A percentile compares a stretch with the other conserved stretches of the same genome.
phyloP scores from a whole-genome alignment of 371 early-diverging fungal species.

The Mortierella sp. region DNA sequence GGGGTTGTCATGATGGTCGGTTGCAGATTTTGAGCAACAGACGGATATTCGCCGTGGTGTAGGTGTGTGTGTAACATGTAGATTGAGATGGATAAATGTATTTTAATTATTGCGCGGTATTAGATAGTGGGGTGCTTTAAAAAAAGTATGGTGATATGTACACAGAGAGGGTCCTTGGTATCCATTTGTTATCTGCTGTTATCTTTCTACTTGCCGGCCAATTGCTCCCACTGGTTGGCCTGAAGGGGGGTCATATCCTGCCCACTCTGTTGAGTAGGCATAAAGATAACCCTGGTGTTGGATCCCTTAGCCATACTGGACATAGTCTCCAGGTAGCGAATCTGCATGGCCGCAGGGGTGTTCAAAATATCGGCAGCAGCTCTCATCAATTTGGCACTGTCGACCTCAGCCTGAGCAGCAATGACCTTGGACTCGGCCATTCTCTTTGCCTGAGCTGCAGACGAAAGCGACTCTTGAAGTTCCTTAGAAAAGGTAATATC shows the following conservation, averaged over 20 bases:
- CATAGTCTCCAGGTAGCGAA: slow-evolving; percentile 92
- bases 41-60: slow-evolving; percentile 32
- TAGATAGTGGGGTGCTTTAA: neutral
- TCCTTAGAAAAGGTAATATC: slow-evolving; percentile 85
- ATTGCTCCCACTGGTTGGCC: slow-evolving; percentile 53
- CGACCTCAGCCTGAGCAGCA: slow-evolving; percentile 92
- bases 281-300: slow-evolving; percentile 79
- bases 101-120: neutral
- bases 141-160: neutral
- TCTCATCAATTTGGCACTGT: slow-evolving; percentile 93
- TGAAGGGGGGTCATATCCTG: slow-evolving; percentile 42
- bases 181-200: neutral
- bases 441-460: slow-evolving; percentile 92
- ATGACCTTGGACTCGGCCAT: slow-evolving; percentile 94
- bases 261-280: slow-evolving; percentile 62
- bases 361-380: slow-evolving; percentile 82
- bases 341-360: slow-evolving; percentile 74
- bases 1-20: slow-evolving; percentile 41
- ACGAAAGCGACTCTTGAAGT: slow-evolving; percentile 86
- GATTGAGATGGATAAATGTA: neutral
- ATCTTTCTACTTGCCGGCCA: slow-evolving; percentile 11
- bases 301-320: slow-evolving; percentile 75
- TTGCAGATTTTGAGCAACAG: slow-evolving; percentile 23
- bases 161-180: neutral
- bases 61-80: neutral